phyloP scores from a whole-genome alignment of 192 early-diverging fungal genomes.

The Backusella parvicylindrica region DNA sequence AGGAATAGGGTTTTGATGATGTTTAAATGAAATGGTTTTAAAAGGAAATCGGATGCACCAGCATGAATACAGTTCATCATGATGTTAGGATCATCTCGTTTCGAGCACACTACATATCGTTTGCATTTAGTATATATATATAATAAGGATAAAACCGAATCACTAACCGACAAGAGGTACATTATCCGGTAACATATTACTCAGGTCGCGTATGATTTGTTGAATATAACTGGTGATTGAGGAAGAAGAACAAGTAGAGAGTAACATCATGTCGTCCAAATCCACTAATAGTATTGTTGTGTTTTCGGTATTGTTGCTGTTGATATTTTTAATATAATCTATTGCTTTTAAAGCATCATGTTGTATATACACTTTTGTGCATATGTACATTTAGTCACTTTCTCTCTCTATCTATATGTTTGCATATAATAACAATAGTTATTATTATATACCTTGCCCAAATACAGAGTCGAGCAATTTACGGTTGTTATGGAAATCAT shows the following conservation, averaged over 20 bases:
- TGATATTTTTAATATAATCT: slow-evolving; percentile 4
- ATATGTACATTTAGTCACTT: neutral
- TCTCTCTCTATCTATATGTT: neutral
- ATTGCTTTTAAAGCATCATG: slow-evolving; percentile 12
- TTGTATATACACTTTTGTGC: slow-evolving; percentile 5
- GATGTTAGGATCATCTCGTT: slow-evolving; percentile 24
- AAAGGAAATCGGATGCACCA: slow-evolving; percentile 48
- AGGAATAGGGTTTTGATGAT: slow-evolving; percentile 51
- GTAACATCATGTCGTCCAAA: slow-evolving; percentile 5
- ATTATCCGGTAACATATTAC: slow-evolving; percentile 11
- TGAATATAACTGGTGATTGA: neutral
- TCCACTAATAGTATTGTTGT: slow-evolving; percentile 13
- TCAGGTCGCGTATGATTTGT: slow-evolving; percentile 12
- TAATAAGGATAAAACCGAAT: too few species aligned
- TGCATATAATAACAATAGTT: neutral
- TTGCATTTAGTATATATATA: neutral
- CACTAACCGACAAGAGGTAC: slow-evolving; percentile 17
- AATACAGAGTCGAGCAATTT: slow-evolving; percentile 5
- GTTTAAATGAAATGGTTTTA: slow-evolving; percentile 45
- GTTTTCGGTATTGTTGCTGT: neutral
- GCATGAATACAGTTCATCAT: slow-evolving; percentile 48
- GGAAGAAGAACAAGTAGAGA: neutral
- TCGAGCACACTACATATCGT: slow-evolving; percentile 32
- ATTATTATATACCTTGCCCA: slow-evolving; percentile 11
- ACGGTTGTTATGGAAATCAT: neutral